Evolutionary conservation across 768 basidiomycete genomes (phyloP).

Genomic region (Agaricus sinodeliciosus): DNA sequence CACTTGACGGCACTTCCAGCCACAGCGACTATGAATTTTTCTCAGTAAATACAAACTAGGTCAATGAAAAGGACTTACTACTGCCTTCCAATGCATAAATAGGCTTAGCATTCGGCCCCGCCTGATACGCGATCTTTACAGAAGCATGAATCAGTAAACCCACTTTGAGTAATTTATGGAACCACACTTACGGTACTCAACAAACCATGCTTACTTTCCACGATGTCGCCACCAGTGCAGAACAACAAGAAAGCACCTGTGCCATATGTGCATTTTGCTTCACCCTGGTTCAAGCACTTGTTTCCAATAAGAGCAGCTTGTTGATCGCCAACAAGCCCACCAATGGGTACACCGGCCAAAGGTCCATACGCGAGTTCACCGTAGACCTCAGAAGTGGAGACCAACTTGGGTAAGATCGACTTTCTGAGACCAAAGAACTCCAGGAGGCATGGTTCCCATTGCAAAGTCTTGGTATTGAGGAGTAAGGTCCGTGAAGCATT

Average conservation of each 20-base stretch:
- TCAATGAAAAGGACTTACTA: slow-evolving; percentile 42
- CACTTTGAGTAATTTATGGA: background rate
- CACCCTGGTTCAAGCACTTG: slow-evolving; percentile 85
- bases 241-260: slow-evolving; percentile 96
- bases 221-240: slow-evolving; percentile 85
- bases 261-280: slow-evolving; percentile 98
- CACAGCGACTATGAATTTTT: slow-evolving; percentile 59
- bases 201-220: slow-evolving; percentile 81
- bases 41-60: background rate
- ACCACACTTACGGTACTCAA: slow-evolving; percentile 66
- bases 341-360: slow-evolving; percentile 75
- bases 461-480: slow-evolving; percentile 71
- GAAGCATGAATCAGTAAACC: slow-evolving; percentile 4
- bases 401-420: slow-evolving; percentile 79
- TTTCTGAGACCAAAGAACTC: slow-evolving; percentile 79
- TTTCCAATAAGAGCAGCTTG: slow-evolving; percentile 96
- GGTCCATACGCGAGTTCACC: slow-evolving; percentile 65
- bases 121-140: slow-evolving; percentile 78
- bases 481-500: slow-evolving; percentile 97
- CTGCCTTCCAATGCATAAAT: slow-evolving; percentile 94
- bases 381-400: slow-evolving; percentile 90
- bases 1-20: slow-evolving; percentile 96
- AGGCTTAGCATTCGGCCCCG: slow-evolving; percentile 70
- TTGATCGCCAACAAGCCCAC: slow-evolving; percentile 95
- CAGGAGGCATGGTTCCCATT: slow-evolving; percentile 80